Evolutionary conservation across 1,139 yeast genomes (phyloP).

Genomic region (Wickerhamomyces sp.): DNA sequence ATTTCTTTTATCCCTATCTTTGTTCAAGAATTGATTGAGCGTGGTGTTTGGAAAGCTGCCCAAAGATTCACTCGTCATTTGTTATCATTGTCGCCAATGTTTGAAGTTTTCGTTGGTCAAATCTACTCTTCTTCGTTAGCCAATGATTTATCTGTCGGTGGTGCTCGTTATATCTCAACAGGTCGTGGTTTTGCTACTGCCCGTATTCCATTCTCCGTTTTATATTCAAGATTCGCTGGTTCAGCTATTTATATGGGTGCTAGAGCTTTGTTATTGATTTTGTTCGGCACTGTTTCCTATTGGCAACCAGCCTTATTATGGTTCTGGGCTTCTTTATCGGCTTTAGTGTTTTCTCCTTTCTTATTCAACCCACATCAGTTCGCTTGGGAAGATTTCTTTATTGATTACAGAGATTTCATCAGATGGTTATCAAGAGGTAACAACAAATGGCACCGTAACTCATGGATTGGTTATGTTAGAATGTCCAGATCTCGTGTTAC

Average conservation of each 20-base stretch:
- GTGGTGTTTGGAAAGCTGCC: conserved; percentile 95
- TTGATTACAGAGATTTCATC: conserved; percentile 96
- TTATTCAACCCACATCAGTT: conserved; percentile 98
- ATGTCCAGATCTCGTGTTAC: conserved; percentile 94
- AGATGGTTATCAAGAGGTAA: conserved; percentile 99
- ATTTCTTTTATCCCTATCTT: conserved; percentile 94
- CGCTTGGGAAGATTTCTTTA: conserved; percentile 97
- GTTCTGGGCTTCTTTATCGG: conserved; percentile 96
- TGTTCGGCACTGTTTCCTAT: conserved; percentile 88
- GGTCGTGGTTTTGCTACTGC: conserved; percentile 99
- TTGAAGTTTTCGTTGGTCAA: conserved; percentile 98
- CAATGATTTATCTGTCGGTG: conserved; percentile 95
- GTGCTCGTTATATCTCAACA: conserved; percentile 98
- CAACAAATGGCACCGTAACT: conserved; percentile 97
- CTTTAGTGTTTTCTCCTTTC: conserved; percentile 91
- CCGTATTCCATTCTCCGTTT: conserved; percentile 93
- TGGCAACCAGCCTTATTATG: conserved; percentile 98
- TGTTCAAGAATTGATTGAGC: conserved; percentile 95
- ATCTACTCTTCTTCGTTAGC: conserved; percentile 88
- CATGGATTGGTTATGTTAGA: conserved; percentile 98
- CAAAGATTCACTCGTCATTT: conserved; percentile 90
- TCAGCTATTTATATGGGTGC: conserved; percentile 97
- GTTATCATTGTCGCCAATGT: conserved; percentile 88
- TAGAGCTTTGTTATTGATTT: conserved; percentile 79
- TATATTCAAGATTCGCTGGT: conserved; percentile 95